Base-by-base conservation (phyloP, 2,329 filamentous ascomycete species). In the Aspergillus sp. region DNA sequence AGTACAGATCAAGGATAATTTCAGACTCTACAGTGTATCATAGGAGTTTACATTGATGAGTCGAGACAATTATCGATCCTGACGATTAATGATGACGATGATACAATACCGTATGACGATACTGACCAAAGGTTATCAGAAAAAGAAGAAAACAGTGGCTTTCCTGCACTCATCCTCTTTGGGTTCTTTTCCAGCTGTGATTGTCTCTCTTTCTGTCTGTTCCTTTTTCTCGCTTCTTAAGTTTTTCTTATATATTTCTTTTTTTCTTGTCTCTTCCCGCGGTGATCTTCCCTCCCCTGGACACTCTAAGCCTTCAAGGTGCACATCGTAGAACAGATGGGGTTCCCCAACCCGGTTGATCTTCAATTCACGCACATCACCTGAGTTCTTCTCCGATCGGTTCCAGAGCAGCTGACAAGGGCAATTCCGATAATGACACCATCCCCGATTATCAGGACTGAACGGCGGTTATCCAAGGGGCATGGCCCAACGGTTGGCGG, bases 391-490 rank as follows among this genome's bases (percentile, higher is more conserved):
- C 32, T 11, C n/a, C 38, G 19, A 21, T 19, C 25, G 32, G 32
- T 19, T 10, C 36, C 19, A 17, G 41, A 54, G 39, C 53, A 55
- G 53, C 53, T 55, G 53, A 55, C 53, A 54, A 27, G 52, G 38
- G 21, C 8, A n/a, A 44, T 38, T 30, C 52, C 10, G 38, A 54
- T 30, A 54, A 54, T 44, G 54, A 61, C 61, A 56, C 58, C 58
- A 61, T 60, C 53, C 5, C 30, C 15, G 47, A 32, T 11, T n/a
- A 21, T 21, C 21, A 17, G 17, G 3, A 44, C 21, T 19, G 21
- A 44, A 19, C 10, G 17, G 50, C 41, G 39, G 57, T 11, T 60
- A 62, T 54, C 48, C 50, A 52, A 58, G 49, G 58, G 39, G 23
- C 38, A 47, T 36, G 21, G 30, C 51, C 30, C 17, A 38, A 36